phyloP scores from a whole-genome alignment of 2,329 filamentous ascomycete genomes.

The Pezicula radicicola region DNA sequence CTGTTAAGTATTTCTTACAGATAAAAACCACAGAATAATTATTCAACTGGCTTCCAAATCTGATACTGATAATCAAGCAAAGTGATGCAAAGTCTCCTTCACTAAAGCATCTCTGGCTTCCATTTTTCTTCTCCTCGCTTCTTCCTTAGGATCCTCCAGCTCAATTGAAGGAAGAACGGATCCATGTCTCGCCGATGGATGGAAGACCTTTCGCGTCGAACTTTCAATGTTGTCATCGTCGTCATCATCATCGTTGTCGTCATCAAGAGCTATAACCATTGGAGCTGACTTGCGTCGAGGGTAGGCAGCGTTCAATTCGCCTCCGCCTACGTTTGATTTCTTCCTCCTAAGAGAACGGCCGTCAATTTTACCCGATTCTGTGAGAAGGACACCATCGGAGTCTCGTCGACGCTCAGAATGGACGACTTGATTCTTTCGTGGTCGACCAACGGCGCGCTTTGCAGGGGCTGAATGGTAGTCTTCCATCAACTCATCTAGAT shows the following conservation, averaged over 20 bases:
- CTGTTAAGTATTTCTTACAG: too few species aligned
- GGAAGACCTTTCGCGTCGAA: not conserved
- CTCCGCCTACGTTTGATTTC: not conserved
- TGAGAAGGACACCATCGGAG: slow-evolving; percentile 4
- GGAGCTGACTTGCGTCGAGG: not conserved
- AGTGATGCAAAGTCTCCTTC: slow-evolving; percentile 10
- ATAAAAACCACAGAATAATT: too few species aligned
- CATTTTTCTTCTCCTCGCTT: not conserved
- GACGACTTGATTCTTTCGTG: not conserved
- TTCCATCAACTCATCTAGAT: too few species aligned
- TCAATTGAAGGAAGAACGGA: slow-evolving; percentile 4
- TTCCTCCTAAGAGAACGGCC: slow-evolving; percentile 5
- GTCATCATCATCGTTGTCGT: not conserved
- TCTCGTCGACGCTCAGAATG: not conserved
- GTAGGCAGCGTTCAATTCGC: not conserved
- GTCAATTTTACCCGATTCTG: slow-evolving; percentile 6
- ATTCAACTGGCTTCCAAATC: not conserved
- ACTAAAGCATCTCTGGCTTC: slow-evolving; percentile 9
- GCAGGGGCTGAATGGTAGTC: not conserved
- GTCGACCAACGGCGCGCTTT: not conserved
- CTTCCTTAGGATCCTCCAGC: not conserved
- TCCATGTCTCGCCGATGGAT: not conserved
- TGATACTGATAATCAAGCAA: not conserved
- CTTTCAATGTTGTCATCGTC: not conserved
- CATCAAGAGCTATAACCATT: not conserved